Conservation (phyloP, 192 early-diverging fungal genomes). For the Dissophora ornata region DNA sequence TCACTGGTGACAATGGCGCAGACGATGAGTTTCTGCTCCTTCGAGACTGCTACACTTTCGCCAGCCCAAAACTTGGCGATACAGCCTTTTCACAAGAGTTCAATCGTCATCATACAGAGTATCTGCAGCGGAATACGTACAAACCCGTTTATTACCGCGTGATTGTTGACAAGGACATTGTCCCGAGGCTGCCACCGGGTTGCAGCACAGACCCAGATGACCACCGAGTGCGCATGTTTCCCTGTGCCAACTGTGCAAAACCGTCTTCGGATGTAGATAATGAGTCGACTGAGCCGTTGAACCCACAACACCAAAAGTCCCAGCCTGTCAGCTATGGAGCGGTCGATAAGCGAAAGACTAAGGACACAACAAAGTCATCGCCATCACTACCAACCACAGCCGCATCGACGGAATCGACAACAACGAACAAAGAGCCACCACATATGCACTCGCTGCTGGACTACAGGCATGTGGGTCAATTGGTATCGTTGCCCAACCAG, state of each 20-base stretch:
- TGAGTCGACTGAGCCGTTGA: neutral
- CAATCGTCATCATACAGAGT: slow-evolving; percentile 38
- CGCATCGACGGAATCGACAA: neutral
- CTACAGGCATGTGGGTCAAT: slow-evolving; percentile 35
- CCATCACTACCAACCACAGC: neutral
- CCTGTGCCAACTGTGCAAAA: slow-evolving; percentile 23
- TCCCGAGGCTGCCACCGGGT: slow-evolving; percentile 56
- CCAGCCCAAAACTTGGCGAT: slow-evolving; percentile 59
- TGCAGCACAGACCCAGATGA: slow-evolving; percentile 31
- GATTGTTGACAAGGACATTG: slow-evolving; percentile 57
- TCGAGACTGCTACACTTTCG: slow-evolving; percentile 61
- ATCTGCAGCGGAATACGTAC: neutral
- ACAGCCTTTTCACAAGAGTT: slow-evolving; percentile 59
- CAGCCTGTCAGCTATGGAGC: slow-evolving; percentile 7
- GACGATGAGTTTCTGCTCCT: slow-evolving; percentile 19
- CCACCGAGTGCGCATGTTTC: slow-evolving; percentile 15
- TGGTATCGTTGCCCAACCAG: slow-evolving; percentile 19
- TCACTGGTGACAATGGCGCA: neutral
- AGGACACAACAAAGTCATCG: neutral
- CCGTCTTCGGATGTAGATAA: neutral
- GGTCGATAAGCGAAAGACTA: neutral
- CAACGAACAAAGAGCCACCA: neutral
- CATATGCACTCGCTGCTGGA: slow-evolving; percentile 32
- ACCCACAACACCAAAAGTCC: neutral
- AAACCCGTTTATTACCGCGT: slow-evolving; percentile 56